Base-by-base conservation (phyloP, 768 basidiomycete genomes). In the Tylopilus subfusipes region DNA sequence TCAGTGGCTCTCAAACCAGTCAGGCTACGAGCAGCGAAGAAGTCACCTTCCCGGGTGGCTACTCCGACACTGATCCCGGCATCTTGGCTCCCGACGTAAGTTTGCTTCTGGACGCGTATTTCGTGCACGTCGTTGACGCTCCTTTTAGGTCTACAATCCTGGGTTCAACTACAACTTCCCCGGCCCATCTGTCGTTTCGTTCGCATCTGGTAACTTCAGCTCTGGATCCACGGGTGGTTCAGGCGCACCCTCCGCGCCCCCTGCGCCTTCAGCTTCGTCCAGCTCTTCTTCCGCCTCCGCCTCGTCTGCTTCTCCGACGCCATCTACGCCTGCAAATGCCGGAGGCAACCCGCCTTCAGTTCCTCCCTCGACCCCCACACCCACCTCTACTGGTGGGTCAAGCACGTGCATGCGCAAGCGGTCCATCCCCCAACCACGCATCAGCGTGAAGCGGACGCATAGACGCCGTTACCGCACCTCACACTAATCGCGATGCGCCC, bases 21-120 rank as follows among this genome's bases (percentile, higher is more conserved):
- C 53, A 55, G 21, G 39, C 68, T 8, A 33, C 58, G 13, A 55
- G 52, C 46, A 63, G 48, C 42, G 68, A 70, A 38, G 78, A 81
- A 30, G 85, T 85, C 34, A 71, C 69, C 19, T 74, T 91, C 53
- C 89, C 90, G 5, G 89, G 89, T 33, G 87, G 76, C 19, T 92
- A 92, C 72, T 73, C 62, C 11, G 84, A 86, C 63, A 76, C 64
- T 40, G 86, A 89, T 54, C 78, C 88, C 2, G 88, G 89, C 47
- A 84, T 91, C 66, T 76, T 79, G 55, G 77, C 74, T 54, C 75
- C 77, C 14, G 64, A 76, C 48, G 80, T 80, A 56, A 48, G 72
- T 62, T 5, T 12, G 11, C 0, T 0, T 3, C 7, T 0, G 3
- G 4, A 25, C 46, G 22, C 7, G 12, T 42, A 14, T 34, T 44